Evolutionary conservation across 352 stramenopile genomes (phyloP).

Genomic region (Pythium phragmiticola): DNA sequence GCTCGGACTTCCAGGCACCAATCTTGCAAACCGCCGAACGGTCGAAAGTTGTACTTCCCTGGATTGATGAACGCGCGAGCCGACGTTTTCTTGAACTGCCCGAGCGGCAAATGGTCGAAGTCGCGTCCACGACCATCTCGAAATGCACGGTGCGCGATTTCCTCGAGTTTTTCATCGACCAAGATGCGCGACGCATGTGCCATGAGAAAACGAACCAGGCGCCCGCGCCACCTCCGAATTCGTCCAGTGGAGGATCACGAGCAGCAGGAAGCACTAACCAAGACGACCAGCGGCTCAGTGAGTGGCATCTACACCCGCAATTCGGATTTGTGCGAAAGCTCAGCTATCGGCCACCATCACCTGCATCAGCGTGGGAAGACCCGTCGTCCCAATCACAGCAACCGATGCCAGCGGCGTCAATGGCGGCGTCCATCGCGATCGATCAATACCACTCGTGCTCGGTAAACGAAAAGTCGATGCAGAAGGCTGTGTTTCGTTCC

Average conservation of each 20-base stretch:
- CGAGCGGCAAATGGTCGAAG: slow-evolving; percentile 49
- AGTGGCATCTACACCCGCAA: slow-evolving; percentile 52
- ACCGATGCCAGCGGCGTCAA: slow-evolving; percentile 2
- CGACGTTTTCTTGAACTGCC: slow-evolving; percentile 47
- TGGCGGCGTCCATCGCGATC: slow-evolving; percentile 44
- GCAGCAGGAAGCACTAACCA: neutral
- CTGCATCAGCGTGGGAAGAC: neutral
- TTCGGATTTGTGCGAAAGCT: slow-evolving; percentile 59
- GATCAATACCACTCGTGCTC: slow-evolving; percentile 59
- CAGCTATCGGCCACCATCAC: slow-evolving; percentile 36
- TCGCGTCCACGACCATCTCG: slow-evolving; percentile 46
- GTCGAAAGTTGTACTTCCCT: slow-evolving; percentile 41
- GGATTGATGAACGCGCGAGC: slow-evolving; percentile 37
- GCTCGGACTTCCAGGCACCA: slow-evolving; percentile 40
- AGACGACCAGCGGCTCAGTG: slow-evolving; percentile 25
- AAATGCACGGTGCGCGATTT: slow-evolving; percentile 40
- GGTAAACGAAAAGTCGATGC: slow-evolving; percentile 36
- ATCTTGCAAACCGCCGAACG: slow-evolving; percentile 37
- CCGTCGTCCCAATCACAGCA: neutral
- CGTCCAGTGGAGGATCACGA: neutral
- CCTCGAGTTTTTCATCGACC: slow-evolving; percentile 44
- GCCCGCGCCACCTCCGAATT: slow-evolving; percentile 5
- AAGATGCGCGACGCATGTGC: slow-evolving; percentile 29
- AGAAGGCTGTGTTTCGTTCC: slow-evolving; percentile 43
- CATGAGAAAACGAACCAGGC: slow-evolving; percentile 26